Percentiles rank a stretch among this genome's conserved stretches.
These are phyloP conservation scores for Ceratobasidium sp. DNA, from an alignment of 1,284 basidiomycete genomes.

Conservation along the genomic window DNA sequence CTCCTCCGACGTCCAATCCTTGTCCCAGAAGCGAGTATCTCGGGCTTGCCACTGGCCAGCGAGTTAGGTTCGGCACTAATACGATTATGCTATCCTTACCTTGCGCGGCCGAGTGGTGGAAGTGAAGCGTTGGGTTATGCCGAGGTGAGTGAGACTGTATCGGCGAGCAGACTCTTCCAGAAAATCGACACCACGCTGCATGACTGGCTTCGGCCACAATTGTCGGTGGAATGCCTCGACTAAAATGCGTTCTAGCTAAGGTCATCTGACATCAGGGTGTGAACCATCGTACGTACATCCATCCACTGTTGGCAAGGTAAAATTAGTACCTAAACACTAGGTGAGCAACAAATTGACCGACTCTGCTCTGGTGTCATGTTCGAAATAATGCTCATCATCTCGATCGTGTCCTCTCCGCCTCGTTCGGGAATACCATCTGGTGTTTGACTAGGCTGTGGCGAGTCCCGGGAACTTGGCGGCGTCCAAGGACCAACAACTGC, in stretches of 20 bases:
- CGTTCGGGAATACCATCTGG: constrained; percentile 59
- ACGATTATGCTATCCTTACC: constrained; percentile 17
- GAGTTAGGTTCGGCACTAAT: neutral
- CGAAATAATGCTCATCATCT: constrained; percentile 68
- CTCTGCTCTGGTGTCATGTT: constrained; percentile 69
- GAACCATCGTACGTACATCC: constrained; percentile 14
- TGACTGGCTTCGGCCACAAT: constrained; percentile 44
- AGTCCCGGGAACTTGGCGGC: neutral
- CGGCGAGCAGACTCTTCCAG: constrained; percentile 72
- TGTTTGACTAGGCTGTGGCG: constrained; percentile 22
- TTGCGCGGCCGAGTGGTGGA: constrained; percentile 43
- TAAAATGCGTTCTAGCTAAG: neutral
- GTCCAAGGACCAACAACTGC: constrained; percentile 49
- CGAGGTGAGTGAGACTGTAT: constrained; percentile 64
- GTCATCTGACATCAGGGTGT: neutral
- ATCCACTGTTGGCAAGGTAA: neutral
- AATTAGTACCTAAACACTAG: neutral
- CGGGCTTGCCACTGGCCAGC: constrained; percentile 69
- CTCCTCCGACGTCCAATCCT: constrained; percentile 75
- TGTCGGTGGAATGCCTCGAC: constrained; percentile 33
- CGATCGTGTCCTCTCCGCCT: constrained; percentile 76
- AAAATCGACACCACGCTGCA: constrained; percentile 72
- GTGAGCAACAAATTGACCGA: constrained; percentile 51
- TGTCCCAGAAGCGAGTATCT: constrained; percentile 71
- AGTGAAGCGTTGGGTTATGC: neutral